A percentile compares a stretch with the other conserved stretches of the same genome.
Conservation (phyloP, 768 basidiomycete genomes). For the Pholiota molesta region DNA sequence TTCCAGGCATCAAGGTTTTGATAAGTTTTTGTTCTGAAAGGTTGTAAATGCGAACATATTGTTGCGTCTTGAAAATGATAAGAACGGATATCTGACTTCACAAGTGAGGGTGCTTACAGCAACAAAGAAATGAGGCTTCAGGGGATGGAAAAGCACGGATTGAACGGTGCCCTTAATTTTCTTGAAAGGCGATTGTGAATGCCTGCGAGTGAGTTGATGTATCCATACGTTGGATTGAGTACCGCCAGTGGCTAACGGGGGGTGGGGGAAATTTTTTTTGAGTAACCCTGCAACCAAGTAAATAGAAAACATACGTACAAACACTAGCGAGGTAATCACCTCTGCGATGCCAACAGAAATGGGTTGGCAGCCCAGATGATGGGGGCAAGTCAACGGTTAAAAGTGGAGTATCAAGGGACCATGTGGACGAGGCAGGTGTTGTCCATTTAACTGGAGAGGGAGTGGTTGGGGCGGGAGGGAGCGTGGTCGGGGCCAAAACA, state of each 20-base stretch:
- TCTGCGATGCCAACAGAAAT: conserved; percentile 89
- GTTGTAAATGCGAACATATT: conserved; percentile 95
- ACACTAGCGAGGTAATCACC: conserved; percentile 97
- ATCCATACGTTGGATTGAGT: conserved; percentile 90
- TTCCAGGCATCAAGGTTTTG: conserved; percentile 93
- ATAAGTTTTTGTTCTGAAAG: conserved; percentile 90
- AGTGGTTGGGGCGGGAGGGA: conserved; percentile 56
- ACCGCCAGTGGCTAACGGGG: conserved; percentile 59
- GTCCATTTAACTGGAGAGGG: conserved; percentile 76
- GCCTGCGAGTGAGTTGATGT: conserved; percentile 90
- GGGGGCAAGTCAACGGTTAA: conserved; percentile 65
- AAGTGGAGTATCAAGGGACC: conserved; percentile 56
- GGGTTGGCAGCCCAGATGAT: conserved; percentile 72
- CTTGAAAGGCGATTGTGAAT: conserved; percentile 98
- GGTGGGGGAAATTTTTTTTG: conserved; percentile 2
- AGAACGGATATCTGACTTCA: conserved; percentile 9
- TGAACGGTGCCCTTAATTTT: conserved; percentile 92
- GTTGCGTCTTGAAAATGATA: conserved; percentile 72
- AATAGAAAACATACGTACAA: conserved; percentile 58
- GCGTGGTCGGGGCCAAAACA: conserved; percentile 63
- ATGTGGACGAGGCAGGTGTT: conserved; percentile 46
- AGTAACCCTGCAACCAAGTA: not conserved
- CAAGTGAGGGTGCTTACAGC: conserved; percentile 63
- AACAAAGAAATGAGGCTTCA: conserved; percentile 95
- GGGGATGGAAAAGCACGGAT: conserved; percentile 91